Evolutionary conservation across 2,329 filamentous ascomycete genomes (phyloP), one percentile per base, ranked within the genome.

Genomic region (Epichloe gansuensis): DNA sequence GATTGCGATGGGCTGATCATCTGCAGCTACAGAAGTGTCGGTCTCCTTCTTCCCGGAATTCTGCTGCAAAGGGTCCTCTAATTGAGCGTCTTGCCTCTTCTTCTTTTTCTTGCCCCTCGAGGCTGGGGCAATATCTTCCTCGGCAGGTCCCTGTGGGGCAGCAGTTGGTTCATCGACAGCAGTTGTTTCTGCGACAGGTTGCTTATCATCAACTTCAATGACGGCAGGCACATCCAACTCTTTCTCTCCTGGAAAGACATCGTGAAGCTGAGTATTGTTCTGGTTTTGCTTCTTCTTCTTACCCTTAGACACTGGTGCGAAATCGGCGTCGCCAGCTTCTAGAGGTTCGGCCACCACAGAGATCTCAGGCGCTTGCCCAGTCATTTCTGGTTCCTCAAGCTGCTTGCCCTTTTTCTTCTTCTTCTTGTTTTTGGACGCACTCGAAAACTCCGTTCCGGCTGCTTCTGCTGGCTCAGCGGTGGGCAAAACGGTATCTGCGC

Each of bases 371-470:
- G 56, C 50, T 6, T 50, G 43, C 8, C 35, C 31, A 15, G 41
- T 17, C 13, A 43, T 38, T 50, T 57, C 53, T 12, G 42, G 25
- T 7, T 55, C 49, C 3, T 23, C 47, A 31, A 52, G 15, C n/a
- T 51, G 42, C 39, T 58, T 61, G 44, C 42, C 57, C 55, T 63
- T 61, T 52, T 60, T 63, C 54, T 62, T 62, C 50, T 58, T 60
- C 53, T 61, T 62, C 53, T 60, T 62, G 47, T 51, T 58, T 53
- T 55, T 54, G 9, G 41, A 37, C 25, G n/a, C 35, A n/a, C 21
- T 37, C 5, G 49, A 25, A 31, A 46, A 34, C 12, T 46, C 49
- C 37, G 49, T 12, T 12, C 39, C 35, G 23, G 21, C 34, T 45
- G 31, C 21, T 46, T 49, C 39, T 8, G 28, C 25, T 28, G 25